phyloP scores from a whole-genome alignment of 2,329 filamentous ascomycete genomes.

The Alternaria gaisen region DNA sequence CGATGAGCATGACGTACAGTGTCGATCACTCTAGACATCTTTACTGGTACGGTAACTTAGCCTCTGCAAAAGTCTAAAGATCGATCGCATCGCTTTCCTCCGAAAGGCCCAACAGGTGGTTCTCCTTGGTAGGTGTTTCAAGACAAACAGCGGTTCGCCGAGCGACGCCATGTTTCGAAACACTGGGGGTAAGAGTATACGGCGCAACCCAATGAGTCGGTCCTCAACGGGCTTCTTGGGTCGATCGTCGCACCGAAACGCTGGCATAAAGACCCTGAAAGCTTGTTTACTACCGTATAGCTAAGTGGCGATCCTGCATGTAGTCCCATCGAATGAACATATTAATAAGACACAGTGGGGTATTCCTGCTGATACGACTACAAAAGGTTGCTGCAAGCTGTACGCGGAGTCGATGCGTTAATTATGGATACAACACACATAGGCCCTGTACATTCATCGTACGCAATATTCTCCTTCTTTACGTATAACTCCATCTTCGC shows the following conservation, averaged over 20 bases:
- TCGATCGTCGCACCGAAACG: background rate
- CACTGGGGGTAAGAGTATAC: background rate
- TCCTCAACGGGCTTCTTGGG: background rate
- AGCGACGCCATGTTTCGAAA: conserved; percentile 13
- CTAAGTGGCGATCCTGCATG: background rate
- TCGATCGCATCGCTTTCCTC: background rate
- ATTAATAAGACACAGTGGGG: background rate
- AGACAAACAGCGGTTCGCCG: background rate
- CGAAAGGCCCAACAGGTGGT: background rate
- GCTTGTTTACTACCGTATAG: background rate
- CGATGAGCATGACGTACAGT: background rate
- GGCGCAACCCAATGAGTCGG: background rate
- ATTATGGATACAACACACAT: background rate
- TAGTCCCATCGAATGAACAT: background rate
- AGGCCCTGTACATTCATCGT: background rate
- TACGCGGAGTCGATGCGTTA: background rate
- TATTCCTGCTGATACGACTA: background rate
- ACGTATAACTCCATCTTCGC: background rate
- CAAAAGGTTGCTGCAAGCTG: background rate
- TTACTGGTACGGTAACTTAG: conserved; percentile 2
- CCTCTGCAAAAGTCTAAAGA: background rate
- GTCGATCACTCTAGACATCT: background rate
- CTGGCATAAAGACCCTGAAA: background rate
- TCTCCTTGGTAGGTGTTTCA: background rate
- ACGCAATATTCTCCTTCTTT: conserved; percentile 2